These are phyloP conservation scores for Warburgia ugandensis DNA, from an alignment of 164 flowering plant species.

Conservation along the genomic window DNA sequence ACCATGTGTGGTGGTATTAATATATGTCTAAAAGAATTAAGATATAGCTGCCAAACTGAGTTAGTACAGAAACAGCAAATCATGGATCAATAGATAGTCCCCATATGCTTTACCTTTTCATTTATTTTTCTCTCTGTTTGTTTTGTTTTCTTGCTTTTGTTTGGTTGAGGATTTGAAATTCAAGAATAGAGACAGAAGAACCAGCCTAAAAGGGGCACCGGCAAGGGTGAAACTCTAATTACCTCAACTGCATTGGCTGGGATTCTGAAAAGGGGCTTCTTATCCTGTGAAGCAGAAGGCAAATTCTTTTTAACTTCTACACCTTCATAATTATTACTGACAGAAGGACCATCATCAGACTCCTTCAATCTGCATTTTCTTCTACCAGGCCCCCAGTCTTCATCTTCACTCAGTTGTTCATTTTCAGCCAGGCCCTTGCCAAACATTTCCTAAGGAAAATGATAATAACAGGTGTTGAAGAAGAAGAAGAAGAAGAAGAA, in stretches of 20 bases:
- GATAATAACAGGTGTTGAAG: neutral
- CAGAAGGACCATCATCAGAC: constrained; percentile 62
- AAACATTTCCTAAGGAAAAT: constrained; percentile 72
- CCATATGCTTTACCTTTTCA: neutral
- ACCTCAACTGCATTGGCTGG: constrained; percentile 80
- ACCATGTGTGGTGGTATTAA: no score
- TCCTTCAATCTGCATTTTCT: constrained; percentile 56
- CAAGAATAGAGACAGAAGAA: neutral
- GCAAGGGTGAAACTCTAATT: neutral
- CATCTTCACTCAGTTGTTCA: constrained; percentile 85
- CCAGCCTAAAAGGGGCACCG: neutral
- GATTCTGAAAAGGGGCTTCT: constrained; percentile 49
- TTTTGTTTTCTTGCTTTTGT: neutral
- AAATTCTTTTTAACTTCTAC: constrained; percentile 18
- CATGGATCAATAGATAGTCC: no score
- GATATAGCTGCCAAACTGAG: neutral
- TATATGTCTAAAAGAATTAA: no score
- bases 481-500: neutral
- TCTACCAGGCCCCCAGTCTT: constrained; percentile 91
- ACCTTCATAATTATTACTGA: constrained; percentile 12
- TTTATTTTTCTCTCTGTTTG: neutral
- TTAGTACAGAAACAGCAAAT: neutral
- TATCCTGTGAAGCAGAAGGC: constrained; percentile 20
- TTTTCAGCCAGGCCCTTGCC: constrained; percentile 54
- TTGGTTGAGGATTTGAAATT: neutral